phyloP scores from a whole-genome alignment of 1,139 yeast genomes.

The Suhomyces bribrorum region DNA sequence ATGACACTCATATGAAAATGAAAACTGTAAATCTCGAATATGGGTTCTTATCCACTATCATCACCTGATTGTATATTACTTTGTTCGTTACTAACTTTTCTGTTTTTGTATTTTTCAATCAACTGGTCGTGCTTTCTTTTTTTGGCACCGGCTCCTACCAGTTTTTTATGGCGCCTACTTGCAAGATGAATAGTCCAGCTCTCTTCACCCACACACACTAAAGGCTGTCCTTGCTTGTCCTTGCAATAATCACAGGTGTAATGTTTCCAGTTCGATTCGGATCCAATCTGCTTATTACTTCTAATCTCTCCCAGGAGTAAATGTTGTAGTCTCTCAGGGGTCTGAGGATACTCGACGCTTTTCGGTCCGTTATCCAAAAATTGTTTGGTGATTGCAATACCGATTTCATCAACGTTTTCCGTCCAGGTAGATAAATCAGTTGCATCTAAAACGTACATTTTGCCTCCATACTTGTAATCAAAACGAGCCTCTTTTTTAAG shows the following conservation, averaged over 20 bases:
- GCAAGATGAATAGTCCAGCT: constrained; percentile 68
- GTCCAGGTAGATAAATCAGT: constrained; percentile 67
- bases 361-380: constrained; percentile 33
- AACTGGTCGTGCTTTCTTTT: constrained; percentile 24
- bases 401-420: constrained; percentile 54
- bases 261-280: constrained; percentile 65
- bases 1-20: too few species aligned
- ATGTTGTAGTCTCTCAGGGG: constrained; percentile 46
- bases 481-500: constrained; percentile 52
- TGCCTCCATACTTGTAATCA: constrained; percentile 57
- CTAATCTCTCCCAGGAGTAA: constrained; percentile 34
- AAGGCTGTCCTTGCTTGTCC: constrained; percentile 53
- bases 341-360: constrained; percentile 27
- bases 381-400: constrained; percentile 49
- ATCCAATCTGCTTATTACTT: constrained; percentile 40
- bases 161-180: constrained; percentile 61
- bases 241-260: constrained; percentile 65
- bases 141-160: constrained; percentile 18
- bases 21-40: too few species aligned
- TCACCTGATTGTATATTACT: too few species aligned
- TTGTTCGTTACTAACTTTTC: too few species aligned
- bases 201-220: constrained; percentile 72
- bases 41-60: too few species aligned
- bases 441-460: constrained; percentile 72
- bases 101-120: constrained; percentile 8